Evolutionary conservation across 2,329 filamentous ascomycete species (phyloP), one percentile per base, ranked within the genome.

Genomic region (Microcyclosporella mali): DNA sequence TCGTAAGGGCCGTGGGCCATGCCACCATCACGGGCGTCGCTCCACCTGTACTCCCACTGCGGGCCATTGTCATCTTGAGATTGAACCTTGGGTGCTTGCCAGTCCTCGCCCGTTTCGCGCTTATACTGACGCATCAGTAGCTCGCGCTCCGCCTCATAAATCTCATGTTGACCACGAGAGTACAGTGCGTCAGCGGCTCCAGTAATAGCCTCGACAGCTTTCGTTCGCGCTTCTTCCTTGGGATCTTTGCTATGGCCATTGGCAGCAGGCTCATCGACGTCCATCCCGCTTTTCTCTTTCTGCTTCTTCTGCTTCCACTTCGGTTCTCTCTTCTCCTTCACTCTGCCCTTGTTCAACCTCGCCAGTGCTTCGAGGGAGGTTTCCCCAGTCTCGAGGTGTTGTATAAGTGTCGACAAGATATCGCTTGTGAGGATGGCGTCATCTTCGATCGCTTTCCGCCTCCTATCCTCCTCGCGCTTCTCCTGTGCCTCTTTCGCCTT

Each of bases 141-240:
- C 66, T 97, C 92, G 44, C 89, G 77, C 62, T 94, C 87, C 33
- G 82, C 77, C 45, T 97, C 88, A 66, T 97, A 98, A 37, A 97
- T 82, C n/a, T 97, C 88, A 2, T 82, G 78, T 50, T 90, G 81
- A 15, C 89, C 89, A 42, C 90, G 75, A 21, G 82, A 83, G 40
- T 95, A 78, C 1, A 98, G 72, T 50, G 85, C 84, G 66, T 95
- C 89, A 3, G 92, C 89, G 8, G 90, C 88, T 33, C 85, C 88
- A 0, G 92, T 97, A 50, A 98, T 85, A 35, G 77, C 74, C 57
- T 90, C 77, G 43, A 98, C 88, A 1, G 81, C 78, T 47, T 82
- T 74, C 60, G 81, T 86, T 51, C 89, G 79, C 46, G 75, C 74
- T 12, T 62, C 68, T 58, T 92, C 87, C 30, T 80, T 81, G 0